Percentiles rank a stretch among this genome's conserved stretches.
These are phyloP conservation scores for Conticribra guillardii DNA, from an alignment of 108 stramenopile genomes.

Conservation along the genomic window DNA sequence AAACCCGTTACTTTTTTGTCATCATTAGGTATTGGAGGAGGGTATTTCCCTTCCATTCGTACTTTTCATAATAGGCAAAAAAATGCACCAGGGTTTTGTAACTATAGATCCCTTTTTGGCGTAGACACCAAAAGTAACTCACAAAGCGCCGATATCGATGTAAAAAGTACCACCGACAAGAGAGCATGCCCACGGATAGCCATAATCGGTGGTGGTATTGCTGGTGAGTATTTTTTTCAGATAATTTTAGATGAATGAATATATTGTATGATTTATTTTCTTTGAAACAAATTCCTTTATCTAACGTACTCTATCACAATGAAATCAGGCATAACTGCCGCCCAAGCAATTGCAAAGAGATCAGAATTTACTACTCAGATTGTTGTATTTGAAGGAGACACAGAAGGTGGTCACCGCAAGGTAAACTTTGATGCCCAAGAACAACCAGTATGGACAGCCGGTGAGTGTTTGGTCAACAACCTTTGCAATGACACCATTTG, in stretches of 20 bases:
- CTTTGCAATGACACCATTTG: neutral
- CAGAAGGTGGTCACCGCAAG: slow-evolving; percentile 7
- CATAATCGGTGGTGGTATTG: neutral
- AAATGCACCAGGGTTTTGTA: neutral
- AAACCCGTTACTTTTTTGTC: neutral
- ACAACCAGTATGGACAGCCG: slow-evolving; percentile 49
- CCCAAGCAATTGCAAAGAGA: slow-evolving; percentile 26
- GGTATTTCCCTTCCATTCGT: neutral
- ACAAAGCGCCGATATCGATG: neutral
- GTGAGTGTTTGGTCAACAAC: slow-evolving; percentile 21
- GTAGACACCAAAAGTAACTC: neutral
- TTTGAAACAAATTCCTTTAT: too few relatives aligned
- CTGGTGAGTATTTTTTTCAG: too few relatives aligned
- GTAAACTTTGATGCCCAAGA: slow-evolving; percentile 19
- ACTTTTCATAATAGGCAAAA: neutral
- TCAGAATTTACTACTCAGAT: slow-evolving; percentile 24
- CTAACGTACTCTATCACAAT: too few relatives aligned
- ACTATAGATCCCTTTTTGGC: neutral
- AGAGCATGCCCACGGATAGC: neutral
- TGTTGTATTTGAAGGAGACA: slow-evolving; percentile 48
- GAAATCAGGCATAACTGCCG: slow-evolving; percentile 54
- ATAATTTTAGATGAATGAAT: too few relatives aligned
- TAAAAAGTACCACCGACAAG: neutral
- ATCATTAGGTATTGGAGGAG: neutral
- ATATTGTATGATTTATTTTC: neutral